Conservation (phyloP, 2,329 filamentous ascomycete genomes). For the Fusarium sp. region DNA sequence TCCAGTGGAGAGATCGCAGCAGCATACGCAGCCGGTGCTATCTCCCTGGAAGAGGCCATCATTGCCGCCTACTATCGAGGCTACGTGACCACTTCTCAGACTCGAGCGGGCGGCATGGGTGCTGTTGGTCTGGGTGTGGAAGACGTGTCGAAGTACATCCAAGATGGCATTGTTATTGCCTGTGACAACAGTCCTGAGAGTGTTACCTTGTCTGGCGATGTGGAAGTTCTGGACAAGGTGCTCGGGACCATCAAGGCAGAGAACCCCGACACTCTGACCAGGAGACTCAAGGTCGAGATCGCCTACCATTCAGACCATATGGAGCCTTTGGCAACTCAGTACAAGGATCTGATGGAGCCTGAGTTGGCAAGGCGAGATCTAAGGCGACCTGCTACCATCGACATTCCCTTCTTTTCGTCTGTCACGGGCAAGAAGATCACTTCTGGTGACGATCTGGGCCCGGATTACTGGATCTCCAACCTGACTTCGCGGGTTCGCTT, state of each 20-base stretch:
- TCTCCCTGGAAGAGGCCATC: not conserved
- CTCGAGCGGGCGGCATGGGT: not conserved
- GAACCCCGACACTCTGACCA: constrained; percentile 53
- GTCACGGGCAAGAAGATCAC: not conserved
- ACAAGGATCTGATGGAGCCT: constrained; percentile 42
- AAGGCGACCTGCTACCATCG: not conserved
- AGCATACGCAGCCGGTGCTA: not conserved
- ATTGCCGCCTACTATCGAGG: not conserved
- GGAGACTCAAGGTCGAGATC: constrained; percentile 57
- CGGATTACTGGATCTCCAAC: not conserved
- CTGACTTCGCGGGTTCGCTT: not conserved
- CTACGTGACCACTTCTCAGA: not conserved
- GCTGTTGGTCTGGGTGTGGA: constrained; percentile 13
- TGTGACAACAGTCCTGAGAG: constrained; percentile 64
- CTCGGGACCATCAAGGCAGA: constrained; percentile 50
- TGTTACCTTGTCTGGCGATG: constrained; percentile 61
- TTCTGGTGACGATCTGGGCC: not conserved
- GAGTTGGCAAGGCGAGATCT: not conserved
- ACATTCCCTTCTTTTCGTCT: not conserved
- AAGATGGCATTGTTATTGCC: constrained; percentile 42
- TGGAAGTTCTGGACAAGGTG: constrained; percentile 55
- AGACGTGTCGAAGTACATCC: not conserved
- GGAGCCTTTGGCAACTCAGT: constrained; percentile 59
- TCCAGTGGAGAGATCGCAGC: not conserved
- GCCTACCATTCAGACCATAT: constrained; percentile 66